A percentile compares a stretch with the other conserved stretches of the same genome.
These are phyloP conservation scores for Daldinia caldariorum DNA, from an alignment of 495 filamentous ascomycete species.

Conservation along the genomic window DNA sequence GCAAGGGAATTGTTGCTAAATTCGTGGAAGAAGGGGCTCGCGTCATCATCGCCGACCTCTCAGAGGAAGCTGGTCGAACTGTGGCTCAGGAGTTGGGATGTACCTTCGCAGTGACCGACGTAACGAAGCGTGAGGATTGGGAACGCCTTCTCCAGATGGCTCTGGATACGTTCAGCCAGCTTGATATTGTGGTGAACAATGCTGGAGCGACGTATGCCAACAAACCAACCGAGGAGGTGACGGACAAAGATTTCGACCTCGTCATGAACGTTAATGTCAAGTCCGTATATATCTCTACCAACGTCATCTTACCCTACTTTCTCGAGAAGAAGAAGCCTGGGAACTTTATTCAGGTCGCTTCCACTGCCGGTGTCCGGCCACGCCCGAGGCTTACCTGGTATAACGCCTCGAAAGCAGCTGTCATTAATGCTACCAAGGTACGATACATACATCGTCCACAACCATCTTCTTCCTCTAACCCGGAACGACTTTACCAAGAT, in stretches of 20 bases:
- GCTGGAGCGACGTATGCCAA: constrained; percentile 76
- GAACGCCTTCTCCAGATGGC: constrained; percentile 57
- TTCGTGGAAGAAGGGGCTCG: constrained; percentile 68
- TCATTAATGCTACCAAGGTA: constrained; percentile 65
- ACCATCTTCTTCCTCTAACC: background rate
- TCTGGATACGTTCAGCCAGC: constrained; percentile 58
- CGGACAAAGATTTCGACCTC: constrained; percentile 71
- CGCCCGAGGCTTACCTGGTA: constrained; percentile 77
- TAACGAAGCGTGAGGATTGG: constrained; percentile 63
- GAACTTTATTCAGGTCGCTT: constrained; percentile 72
- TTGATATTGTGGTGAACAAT: constrained; percentile 74
- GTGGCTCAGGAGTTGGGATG: constrained; percentile 50
- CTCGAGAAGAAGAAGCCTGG: constrained; percentile 67
- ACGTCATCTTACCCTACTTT: constrained; percentile 63
- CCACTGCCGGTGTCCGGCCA: constrained; percentile 69
- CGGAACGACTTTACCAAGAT: background rate
- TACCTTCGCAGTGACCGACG: constrained; percentile 61
- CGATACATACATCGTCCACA: background rate
- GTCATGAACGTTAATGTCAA: constrained; percentile 75
- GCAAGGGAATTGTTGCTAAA: constrained; percentile 64
- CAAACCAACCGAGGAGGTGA: constrained; percentile 69
- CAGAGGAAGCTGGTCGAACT: constrained; percentile 61
- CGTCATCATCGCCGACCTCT: constrained; percentile 68
- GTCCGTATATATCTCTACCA: constrained; percentile 66
- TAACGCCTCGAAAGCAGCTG: constrained; percentile 73